These are phyloP conservation scores for Backusella tuberculispora DNA, from an alignment of 192 early-diverging fungal species.

Conservation along the genomic window DNA sequence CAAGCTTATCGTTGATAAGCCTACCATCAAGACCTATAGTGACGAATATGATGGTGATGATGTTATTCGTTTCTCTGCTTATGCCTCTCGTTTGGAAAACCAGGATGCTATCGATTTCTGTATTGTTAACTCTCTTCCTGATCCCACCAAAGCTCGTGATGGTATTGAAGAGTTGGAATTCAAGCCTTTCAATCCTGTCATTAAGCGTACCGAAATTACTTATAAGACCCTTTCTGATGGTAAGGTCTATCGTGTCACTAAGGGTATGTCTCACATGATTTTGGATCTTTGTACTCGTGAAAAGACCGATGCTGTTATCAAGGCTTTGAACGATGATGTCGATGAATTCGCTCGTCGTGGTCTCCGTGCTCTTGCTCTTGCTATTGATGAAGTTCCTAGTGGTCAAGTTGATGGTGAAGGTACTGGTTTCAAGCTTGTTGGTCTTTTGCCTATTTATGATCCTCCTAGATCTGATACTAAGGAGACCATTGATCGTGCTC, in stretches of 20 bases:
- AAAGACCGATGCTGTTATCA: slow-evolving; percentile 61
- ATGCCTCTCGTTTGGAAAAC: slow-evolving; percentile 76
- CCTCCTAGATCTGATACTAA: slow-evolving; percentile 81
- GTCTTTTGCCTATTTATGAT: slow-evolving; percentile 76
- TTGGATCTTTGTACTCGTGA: slow-evolving; percentile 72
- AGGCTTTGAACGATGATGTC: slow-evolving; percentile 58
- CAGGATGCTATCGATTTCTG: slow-evolving; percentile 84
- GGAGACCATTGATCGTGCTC: slow-evolving; percentile 76
- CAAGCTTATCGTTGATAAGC: slow-evolving; percentile 71
- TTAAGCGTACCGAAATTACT: slow-evolving; percentile 75
- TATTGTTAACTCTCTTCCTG: slow-evolving; percentile 65
- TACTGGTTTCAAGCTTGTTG: slow-evolving; percentile 68
- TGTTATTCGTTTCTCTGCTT: slow-evolving; percentile 68
- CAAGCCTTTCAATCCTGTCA: slow-evolving; percentile 77
- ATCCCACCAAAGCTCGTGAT: slow-evolving; percentile 59
- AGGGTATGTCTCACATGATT: slow-evolving; percentile 79
- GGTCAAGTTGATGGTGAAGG: slow-evolving; percentile 64
- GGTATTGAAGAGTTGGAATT: slow-evolving; percentile 73
- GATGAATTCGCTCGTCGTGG: slow-evolving; percentile 70
- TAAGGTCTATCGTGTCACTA: slow-evolving; percentile 68
- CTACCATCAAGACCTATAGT: slow-evolving; percentile 69
- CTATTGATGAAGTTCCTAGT: slow-evolving; percentile 66
- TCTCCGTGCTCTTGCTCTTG: slow-evolving; percentile 78
- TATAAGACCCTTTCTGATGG: slow-evolving; percentile 65
- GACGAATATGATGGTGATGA: slow-evolving; percentile 62